These are phyloP conservation scores for Hygrophoropsis aurantiaca DNA, from an alignment of 768 basidiomycete species.

Conservation along the genomic window DNA sequence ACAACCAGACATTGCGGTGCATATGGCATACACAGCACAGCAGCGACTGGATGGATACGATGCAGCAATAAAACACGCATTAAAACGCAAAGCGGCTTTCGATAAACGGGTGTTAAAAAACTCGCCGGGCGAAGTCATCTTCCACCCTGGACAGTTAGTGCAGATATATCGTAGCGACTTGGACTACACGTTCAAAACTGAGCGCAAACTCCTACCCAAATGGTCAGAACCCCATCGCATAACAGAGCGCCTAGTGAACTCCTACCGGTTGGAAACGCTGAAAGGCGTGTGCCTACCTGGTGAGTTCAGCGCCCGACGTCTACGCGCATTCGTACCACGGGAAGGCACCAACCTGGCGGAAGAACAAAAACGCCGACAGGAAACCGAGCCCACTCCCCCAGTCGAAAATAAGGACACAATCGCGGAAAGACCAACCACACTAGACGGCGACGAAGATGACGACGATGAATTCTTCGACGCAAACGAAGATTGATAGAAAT, in stretches of 20 bases:
- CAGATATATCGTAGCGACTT: slow-evolving; percentile 28
- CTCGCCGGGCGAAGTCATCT: slow-evolving; percentile 16
- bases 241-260: slow-evolving; percentile 11
- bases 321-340: slow-evolving; percentile 19
- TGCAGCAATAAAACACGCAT: slow-evolving; percentile 16
- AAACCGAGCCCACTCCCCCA: no score
- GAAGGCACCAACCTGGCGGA: slow-evolving; percentile 15
- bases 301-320: slow-evolving; percentile 13
- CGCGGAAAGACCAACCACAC: no score
- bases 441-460: no score
- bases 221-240: slow-evolving; percentile 30
- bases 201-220: slow-evolving; percentile 28
- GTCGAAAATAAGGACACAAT: no score
- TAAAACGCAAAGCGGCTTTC: slow-evolving; percentile 24
- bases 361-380: no score
- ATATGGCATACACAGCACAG: slow-evolving; percentile 29
- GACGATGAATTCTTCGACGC: no score
- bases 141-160: slow-evolving; percentile 26
- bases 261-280: slow-evolving; percentile 19
- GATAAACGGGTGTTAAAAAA: slow-evolving; percentile 18
- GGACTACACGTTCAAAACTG: slow-evolving; percentile 21
- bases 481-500: no score
- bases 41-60: slow-evolving; percentile 29
- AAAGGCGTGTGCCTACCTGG: slow-evolving; percentile 7
- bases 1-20: slow-evolving; percentile 1